Conservation (phyloP, 2,329 filamentous ascomycete genomes). For the Ascochyta koolunga region DNA sequence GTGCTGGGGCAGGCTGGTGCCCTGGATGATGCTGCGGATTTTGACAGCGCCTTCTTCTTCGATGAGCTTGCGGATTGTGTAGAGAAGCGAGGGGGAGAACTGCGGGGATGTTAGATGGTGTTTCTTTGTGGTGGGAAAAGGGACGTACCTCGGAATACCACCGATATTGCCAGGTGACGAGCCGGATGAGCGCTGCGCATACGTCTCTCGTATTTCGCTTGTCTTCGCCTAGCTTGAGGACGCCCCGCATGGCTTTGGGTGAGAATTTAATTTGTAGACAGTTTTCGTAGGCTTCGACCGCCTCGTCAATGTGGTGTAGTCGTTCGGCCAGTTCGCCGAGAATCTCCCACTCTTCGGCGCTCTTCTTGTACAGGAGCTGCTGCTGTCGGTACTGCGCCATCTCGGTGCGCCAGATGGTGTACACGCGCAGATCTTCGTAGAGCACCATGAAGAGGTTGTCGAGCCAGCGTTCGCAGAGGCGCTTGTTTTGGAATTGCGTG, state of each 20-base stretch:
- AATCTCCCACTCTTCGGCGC: slow-evolving; percentile 97
- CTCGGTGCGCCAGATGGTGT: slow-evolving; percentile 99
- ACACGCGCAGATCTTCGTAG: slow-evolving; percentile 96
- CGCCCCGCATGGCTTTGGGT: slow-evolving; percentile 86
- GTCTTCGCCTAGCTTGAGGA: slow-evolving; percentile 79
- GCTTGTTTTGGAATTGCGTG: slow-evolving; percentile 94
- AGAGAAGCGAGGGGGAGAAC: slow-evolving; percentile 91
- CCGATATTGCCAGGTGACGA: slow-evolving; percentile 97
- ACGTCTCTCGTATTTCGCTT: slow-evolving; percentile 80
- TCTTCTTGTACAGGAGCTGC: slow-evolving; percentile 95
- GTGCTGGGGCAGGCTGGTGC: slow-evolving; percentile 89
- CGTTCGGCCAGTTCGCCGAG: slow-evolving; percentile 90
- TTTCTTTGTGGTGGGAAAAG: not conserved
- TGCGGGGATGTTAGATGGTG: slow-evolving; percentile 36
- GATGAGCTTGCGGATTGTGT: slow-evolving; percentile 87
- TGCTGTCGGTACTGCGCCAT: slow-evolving; percentile 95
- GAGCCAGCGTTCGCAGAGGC: slow-evolving; percentile 95
- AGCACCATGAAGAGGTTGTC: slow-evolving; percentile 99
- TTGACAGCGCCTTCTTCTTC: slow-evolving; percentile 98
- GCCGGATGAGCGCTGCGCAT: slow-evolving; percentile 81
- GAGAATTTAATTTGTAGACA: slow-evolving; percentile 89
- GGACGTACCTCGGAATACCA: slow-evolving; percentile 88
- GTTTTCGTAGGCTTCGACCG: slow-evolving; percentile 88
- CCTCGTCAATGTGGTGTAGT: slow-evolving; percentile 89
- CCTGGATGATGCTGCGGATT: slow-evolving; percentile 94